Percentiles rank a stretch among this genome's conserved stretches.
These are phyloP conservation scores for Geosmithia morbida DNA, from an alignment of 2,329 filamentous ascomycete genomes.

Conservation along the genomic window DNA sequence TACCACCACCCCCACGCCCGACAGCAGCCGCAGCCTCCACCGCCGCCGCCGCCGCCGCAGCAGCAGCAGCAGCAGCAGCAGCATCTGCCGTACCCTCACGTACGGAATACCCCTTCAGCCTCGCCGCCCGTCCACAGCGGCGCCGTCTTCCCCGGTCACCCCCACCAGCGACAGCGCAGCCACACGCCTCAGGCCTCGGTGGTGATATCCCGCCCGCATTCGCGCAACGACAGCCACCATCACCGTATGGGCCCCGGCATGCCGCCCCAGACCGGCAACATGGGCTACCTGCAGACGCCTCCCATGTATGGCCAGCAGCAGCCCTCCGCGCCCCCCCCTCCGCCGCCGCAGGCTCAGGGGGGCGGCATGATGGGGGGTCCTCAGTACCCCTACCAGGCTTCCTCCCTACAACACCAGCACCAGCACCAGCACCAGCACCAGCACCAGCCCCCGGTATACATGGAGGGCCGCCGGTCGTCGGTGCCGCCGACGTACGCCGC, in stretches of 20 bases:
- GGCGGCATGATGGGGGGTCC: constrained; percentile 9
- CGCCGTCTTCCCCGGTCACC: constrained; percentile 48
- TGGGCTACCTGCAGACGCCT: constrained; percentile 70
- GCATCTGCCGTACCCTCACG: neutral
- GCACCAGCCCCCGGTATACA: constrained; percentile 33
- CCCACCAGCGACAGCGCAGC: constrained; percentile 39
- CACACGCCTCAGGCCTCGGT: constrained; percentile 68
- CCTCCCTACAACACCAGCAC: constrained; percentile 10
- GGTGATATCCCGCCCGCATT: constrained; percentile 52
- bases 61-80: neutral
- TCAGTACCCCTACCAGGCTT: constrained; percentile 20
- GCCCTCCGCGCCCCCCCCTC: constrained; percentile 13
- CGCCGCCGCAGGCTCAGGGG: neutral
- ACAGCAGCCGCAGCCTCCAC: constrained; percentile 8
- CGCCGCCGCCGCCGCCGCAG: neutral
- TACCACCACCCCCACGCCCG: constrained; percentile 19
- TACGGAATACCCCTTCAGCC: constrained; percentile 56
- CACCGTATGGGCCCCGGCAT: constrained; percentile 60
- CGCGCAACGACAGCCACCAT: constrained; percentile 58
- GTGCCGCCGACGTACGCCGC: constrained; percentile 54
- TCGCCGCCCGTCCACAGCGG: constrained; percentile 68
- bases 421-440: constrained; percentile 15
- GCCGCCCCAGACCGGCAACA: constrained; percentile 38
- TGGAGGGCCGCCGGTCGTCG: constrained; percentile 62
- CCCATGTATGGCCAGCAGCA: constrained; percentile 61